Evolutionary conservation across 2,329 filamentous ascomycete genomes (phyloP).

Genomic region (Cylindrodendrum hubeiense): DNA sequence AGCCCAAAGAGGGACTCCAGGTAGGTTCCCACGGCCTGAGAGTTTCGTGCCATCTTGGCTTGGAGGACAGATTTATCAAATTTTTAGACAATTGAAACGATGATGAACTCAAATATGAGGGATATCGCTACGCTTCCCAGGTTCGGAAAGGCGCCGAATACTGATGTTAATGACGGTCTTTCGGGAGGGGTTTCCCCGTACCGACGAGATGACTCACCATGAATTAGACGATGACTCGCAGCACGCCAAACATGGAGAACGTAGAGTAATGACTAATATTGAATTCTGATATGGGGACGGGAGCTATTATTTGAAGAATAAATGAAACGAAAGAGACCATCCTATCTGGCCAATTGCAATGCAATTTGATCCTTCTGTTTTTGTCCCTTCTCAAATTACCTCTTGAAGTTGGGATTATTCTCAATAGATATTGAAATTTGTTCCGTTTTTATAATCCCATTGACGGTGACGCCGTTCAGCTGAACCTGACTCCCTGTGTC

Average conservation of each 20-base stretch:
- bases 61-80: neutral
- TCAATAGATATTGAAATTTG: constrained; percentile 23
- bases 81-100: no score
- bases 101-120: no score
- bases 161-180: neutral
- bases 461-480: constrained; percentile 2
- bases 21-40: constrained; percentile 33
- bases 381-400: no score
- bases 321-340: no score
- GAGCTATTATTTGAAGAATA: no score
- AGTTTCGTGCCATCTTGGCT: constrained; percentile 26
- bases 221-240: no score
- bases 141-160: no score
- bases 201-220: neutral
- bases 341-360: no score
- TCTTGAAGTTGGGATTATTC: neutral
- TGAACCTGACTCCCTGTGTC: constrained; percentile 20
- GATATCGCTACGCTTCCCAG: no score
- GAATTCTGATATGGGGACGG: no score
- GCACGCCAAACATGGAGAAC: no score
- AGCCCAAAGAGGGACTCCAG: constrained; percentile 47
- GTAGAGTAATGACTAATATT: no score
- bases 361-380: neutral
- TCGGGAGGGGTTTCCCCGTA: neutral
- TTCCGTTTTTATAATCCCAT: constrained; percentile 22